phyloP scores from a whole-genome alignment of 2,329 filamentous ascomycete species.

The Sphaerulina musiva region DNA sequence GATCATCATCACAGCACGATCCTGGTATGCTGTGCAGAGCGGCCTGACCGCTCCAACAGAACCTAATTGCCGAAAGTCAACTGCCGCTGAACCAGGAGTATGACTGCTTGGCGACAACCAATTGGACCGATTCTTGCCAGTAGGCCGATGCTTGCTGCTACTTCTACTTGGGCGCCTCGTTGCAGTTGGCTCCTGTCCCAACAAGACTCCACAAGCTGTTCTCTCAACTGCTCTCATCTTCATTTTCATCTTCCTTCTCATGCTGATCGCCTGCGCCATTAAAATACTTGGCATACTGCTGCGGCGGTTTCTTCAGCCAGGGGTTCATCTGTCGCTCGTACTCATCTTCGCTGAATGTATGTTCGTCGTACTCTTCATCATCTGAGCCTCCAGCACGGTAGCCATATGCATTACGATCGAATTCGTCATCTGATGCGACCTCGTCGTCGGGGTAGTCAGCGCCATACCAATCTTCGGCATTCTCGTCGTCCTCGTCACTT shows the following conservation, averaged over 20 bases:
- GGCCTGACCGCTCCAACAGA: neutral
- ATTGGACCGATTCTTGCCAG: too few relatives aligned
- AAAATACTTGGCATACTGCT: constrained; percentile 23
- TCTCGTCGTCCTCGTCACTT: constrained; percentile 57
- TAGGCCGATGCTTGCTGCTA: too few relatives aligned
- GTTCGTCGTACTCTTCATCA: constrained; percentile 37
- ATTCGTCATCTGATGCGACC: constrained; percentile 64
- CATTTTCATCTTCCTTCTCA: constrained; percentile 2
- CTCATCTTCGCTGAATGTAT: constrained; percentile 29
- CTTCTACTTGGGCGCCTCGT: neutral
- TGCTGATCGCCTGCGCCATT: constrained; percentile 9
- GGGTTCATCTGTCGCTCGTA: constrained; percentile 29
- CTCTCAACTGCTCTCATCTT: neutral
- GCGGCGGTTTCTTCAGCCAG: constrained; percentile 27
- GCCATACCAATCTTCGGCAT: constrained; percentile 71
- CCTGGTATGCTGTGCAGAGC: neutral
- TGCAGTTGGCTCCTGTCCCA: neutral
- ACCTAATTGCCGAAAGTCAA: neutral
- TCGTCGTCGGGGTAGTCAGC: constrained; percentile 78
- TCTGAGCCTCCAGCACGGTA: constrained; percentile 36
- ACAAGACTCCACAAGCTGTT: neutral
- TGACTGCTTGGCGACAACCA: neutral
- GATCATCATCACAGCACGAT: neutral
- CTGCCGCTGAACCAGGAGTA: neutral
- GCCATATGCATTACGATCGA: constrained; percentile 41